A percentile compares a stretch with the other conserved stretches of the same genome.
Conservation (phyloP, 192 early-diverging fungal species). For the Coemansia sp. region DNA sequence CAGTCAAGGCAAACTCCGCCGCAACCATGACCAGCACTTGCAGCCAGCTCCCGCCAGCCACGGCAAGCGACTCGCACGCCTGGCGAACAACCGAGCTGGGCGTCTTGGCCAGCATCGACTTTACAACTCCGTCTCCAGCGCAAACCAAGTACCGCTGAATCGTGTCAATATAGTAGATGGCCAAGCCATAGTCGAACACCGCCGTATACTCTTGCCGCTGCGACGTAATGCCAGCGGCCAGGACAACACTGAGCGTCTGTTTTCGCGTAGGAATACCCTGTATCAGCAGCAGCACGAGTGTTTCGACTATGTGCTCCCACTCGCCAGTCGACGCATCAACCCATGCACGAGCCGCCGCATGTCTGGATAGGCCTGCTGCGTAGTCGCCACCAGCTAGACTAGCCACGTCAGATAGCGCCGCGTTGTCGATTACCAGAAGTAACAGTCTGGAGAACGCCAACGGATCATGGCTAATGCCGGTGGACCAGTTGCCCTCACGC, state of each 20-base stretch:
- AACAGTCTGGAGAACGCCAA: slow-evolving; percentile 69
- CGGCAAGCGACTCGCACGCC: slow-evolving; percentile 8
- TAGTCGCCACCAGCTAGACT: slow-evolving; percentile 13
- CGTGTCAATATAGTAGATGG: slow-evolving; percentile 25
- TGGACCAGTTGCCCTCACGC: not conserved
- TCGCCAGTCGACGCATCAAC: slow-evolving; percentile 20
- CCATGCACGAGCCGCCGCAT: slow-evolving; percentile 40
- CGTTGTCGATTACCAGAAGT: slow-evolving; percentile 73
- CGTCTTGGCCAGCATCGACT: not conserved
- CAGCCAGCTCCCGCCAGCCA: slow-evolving; percentile 16
- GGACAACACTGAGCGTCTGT: not conserved
- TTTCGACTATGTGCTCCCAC: slow-evolving; percentile 30
- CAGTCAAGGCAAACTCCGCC: slow-evolving; percentile 34
- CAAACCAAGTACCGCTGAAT: slow-evolving; percentile 28
- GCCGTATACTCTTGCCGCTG: slow-evolving; percentile 21
- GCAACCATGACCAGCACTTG: slow-evolving; percentile 17
- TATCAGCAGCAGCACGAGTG: slow-evolving; percentile 35
- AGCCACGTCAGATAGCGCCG: slow-evolving; percentile 9
- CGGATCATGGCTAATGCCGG: slow-evolving; percentile 5
- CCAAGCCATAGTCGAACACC: slow-evolving; percentile 26
- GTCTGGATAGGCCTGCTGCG: slow-evolving; percentile 4
- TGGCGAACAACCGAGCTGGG: slow-evolving; percentile 3
- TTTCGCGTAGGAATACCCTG: slow-evolving; percentile 24
- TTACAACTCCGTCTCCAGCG: slow-evolving; percentile 14
- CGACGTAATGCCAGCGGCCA: slow-evolving; percentile 19